Evolutionary conservation across 352 stramenopile genomes (phyloP), one percentile per base, ranked within the genome.

Genomic region (Globisporangium irregulare): DNA sequence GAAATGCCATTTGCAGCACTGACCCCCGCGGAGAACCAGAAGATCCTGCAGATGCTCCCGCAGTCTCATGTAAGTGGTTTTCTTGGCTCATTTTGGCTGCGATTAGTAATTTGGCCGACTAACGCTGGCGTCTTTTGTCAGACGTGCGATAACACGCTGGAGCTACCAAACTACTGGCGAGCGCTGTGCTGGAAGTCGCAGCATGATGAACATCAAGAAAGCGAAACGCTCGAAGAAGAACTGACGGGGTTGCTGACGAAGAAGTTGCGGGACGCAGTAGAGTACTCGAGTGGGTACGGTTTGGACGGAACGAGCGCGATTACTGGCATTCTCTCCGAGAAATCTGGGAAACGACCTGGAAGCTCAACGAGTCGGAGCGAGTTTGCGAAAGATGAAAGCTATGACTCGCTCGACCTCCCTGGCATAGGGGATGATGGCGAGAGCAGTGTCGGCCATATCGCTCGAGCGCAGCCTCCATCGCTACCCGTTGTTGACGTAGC

Each of bases 61-160:
- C 85, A 93, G 43, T 82, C 85, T 32, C 85, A 93, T 70, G 84
- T 91, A 80, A 55, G 79, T 78, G 5, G 3, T 3, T 15, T 15
- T 51, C 7, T 51, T 25, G 24, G 0, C 22, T 32, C 29, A 12
- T 15, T 6, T 15, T 69, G 24, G 10, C 4, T 56, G 25, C 32
- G 24, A 22, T 8, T 56, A 12, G 34, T 53, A 7, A 7, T 48
- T 57, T 62, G 25, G 20, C 10, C 14, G 18, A 36, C 29, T 48
- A 5, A 56, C 18, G 10, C 1, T 62, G 36, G 32, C 7, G 32
- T 20, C 24, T 58, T 25, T 32, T 29, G 62, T 53, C 53, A 92
- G 84, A 93, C 84, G 7, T 93, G 82, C 50, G 82, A 93, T 65
- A 93, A 93, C 59, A 90, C 78, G 9, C 57, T 93, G 10, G 82